Base-by-base conservation (phyloP, 2,329 filamentous ascomycete genomes). In the Aureobasidium sp. region DNA sequence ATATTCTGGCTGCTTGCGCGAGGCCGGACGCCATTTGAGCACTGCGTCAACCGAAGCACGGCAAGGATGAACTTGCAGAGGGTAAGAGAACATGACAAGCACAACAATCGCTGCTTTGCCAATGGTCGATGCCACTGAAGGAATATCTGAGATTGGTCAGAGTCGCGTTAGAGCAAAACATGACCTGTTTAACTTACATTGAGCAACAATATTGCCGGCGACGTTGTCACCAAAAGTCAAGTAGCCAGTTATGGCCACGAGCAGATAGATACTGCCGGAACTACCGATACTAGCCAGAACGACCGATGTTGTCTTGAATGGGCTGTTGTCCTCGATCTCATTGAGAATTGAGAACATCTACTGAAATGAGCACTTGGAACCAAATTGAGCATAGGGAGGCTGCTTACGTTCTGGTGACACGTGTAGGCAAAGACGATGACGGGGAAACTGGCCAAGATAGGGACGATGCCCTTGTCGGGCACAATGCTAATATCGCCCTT, bases 341-440 rank as follows among this genome's bases (percentile, higher is more conserved):
- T 99, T 99, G 48, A 99, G 78, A 67, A 99, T 96, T 12, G 93
- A 96, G 74, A 99, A 99, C 94, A 99, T 99, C 90, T 94, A 68
- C 0, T 1, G 34, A 42, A 67, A 65, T 66, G 48, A 68, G 65
- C 42, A 22, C 8, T 8, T 34, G 47, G 25, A 5, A 8, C 51
- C 29, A 6, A 51, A 20, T 47, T 44, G 2, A 27, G 6, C 7
- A 6, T 5, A 34, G 36, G 4, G 34, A 20, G 2, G 2, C 8
- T 14, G 71, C 84, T 67, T 77, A 94, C 90, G 73, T 99, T 99
- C 71, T 99, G 94, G 75, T 99, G 94, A 73, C 94, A 99, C 1
- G 94, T 99, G 74, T 97, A 99, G n/a, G 93, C 94, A 79, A 99
- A 99, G 2, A 99, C 90, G 62, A 97, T 92, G 59, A 99, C 91